A percentile compares a stretch with the other conserved stretches of the same genome.
phyloP scores from a whole-genome alignment of 768 basidiomycete species.

The Termitomyces sp. region DNA sequence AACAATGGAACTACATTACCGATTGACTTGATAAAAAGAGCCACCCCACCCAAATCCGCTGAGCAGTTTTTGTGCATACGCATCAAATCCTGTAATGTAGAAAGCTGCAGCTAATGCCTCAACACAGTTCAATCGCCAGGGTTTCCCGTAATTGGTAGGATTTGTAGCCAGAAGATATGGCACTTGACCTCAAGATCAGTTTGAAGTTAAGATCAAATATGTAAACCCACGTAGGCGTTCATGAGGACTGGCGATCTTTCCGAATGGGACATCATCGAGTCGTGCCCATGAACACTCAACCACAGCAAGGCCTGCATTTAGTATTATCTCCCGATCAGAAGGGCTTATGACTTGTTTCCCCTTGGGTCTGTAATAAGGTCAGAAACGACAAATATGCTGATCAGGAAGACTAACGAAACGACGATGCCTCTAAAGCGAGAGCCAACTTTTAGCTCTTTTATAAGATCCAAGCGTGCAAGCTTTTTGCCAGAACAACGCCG shows the following conservation, averaged over 20 bases:
- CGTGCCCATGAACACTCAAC: conserved; percentile 99
- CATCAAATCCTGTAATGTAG: conserved; percentile 84
- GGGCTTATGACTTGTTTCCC: conserved; percentile 76
- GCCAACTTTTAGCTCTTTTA: conserved; percentile 79
- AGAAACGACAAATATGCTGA: not conserved
- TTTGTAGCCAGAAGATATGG: conserved; percentile 95
- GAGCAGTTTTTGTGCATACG: conserved; percentile 74
- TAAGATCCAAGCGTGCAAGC: conserved; percentile 77
- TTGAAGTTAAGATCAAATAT: not conserved
- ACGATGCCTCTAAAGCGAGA: conserved; percentile 88
- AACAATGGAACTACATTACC: conserved; percentile 33
- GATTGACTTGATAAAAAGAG: conserved; percentile 83
- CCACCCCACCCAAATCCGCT: conserved; percentile 88
- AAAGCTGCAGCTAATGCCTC: conserved; percentile 94
- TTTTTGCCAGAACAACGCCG: conserved; percentile 81
- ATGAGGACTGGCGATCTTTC: conserved; percentile 88
- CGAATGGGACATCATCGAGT: conserved; percentile 90
- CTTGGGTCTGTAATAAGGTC: conserved; percentile 55
- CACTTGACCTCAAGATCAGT: conserved; percentile 40
- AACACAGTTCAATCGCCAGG: conserved; percentile 93
- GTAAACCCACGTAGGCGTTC: conserved; percentile 72
- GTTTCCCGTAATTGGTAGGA: conserved; percentile 97
- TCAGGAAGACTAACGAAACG: conserved; percentile 65
- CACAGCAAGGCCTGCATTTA: conserved; percentile 79
- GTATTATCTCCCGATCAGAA: conserved; percentile 75